Evolutionary conservation across 1,284 basidiomycete genomes (phyloP), one percentile per base, ranked within the genome.

Genomic region (Pyrrhoderma noxium): DNA sequence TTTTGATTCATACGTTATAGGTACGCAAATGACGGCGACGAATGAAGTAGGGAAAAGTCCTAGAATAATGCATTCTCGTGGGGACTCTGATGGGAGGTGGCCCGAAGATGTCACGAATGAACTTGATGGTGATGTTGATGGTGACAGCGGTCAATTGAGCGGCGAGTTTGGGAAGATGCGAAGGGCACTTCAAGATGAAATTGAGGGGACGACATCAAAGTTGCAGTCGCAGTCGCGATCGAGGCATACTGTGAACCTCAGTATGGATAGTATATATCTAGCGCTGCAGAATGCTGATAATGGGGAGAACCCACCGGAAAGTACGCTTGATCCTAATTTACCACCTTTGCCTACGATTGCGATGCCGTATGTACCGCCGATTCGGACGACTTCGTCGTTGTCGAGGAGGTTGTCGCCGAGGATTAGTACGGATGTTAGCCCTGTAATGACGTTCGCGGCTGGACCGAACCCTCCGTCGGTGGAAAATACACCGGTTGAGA

Each of bases 261-360:
- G 53, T 37, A 45, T 54, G 49, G 53, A 54, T 19, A 54, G 49
- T 39, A 43, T 54, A 31, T 54, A 54, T 38, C 36, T 44, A 22
- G 53, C 53, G 43, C 45, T 54, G 2, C 41, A 54, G n/a, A 36
- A 40, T 34, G 53, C 49, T 19, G 53, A 54, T 35, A 49, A n/a
- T 13, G 52, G 35, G 11, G 18, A 23, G 13, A 31, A 25, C 13
- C 27, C 27, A 5, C 27, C 27, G 27, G 27, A 31, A 11, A 31
- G 27, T 31, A 31, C 27, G 27, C 11, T 31, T 5, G 27, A 31
- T 31, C 27, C 27, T 31, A 11, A 11, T 31, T 38, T 22, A 25
- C 46, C 36, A n/a, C 19, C 36, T 19, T 38, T 47, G 18, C n/a
- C 21, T 3, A 47, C 45, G 1, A 22, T 14, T 19, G 18, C 35